Evolutionary conservation across 371 early-diverging fungal species (phyloP), one percentile per base, ranked within the genome.

Genomic region (Saksenaea vasiformis): DNA sequence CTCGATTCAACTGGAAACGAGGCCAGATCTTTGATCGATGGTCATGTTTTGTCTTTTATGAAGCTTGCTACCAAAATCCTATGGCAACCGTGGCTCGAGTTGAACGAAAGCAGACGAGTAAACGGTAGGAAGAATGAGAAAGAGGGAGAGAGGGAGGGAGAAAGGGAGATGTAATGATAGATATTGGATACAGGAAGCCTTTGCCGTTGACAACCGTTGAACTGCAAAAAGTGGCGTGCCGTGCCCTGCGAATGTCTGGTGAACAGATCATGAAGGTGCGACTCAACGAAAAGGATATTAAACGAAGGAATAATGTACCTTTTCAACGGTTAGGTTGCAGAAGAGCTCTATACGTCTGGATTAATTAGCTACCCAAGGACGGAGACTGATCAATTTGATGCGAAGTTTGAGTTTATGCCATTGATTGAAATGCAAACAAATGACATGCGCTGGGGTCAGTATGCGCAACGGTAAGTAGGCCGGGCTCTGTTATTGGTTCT

Each of bases 311-410:
- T 2, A 65, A 35, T 34, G 39, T 54, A 22, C 17, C 37, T 28
- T 17, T 24, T 24, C 43, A 15, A 43, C 41, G 31, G 5, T 53
- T 76, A 92, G 89, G 71, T 89, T 22, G 97, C 98, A 19, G 97
- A 97, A 78, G 72, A 69, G 0, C 82, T 97, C 13, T 97, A 98
- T 78, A 87, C 86, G 14, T 69, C 80, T 35, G 99, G 99, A 26
- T 89, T 93, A 56, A 95, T 99, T 61, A 94, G 94, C 71, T 99
- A 99, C 77, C 99, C 99, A 8, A 90, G 99, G 70, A 99, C 99
- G 8, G 99, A 99, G 77, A 99, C 99, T 1, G 97, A 99, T 74
- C 85, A 91, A 61, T 99, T 95, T 70, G 90, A 90, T 58, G 58
- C 66, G 7, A 83, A 77, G 24, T 95, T 98, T 75, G 86, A 97